A percentile compares a stretch with the other conserved stretches of the same genome.
Evolutionary conservation across 2,329 filamentous ascomycete species (phyloP).

Genomic region (Rhynchosporium agropyri): DNA sequence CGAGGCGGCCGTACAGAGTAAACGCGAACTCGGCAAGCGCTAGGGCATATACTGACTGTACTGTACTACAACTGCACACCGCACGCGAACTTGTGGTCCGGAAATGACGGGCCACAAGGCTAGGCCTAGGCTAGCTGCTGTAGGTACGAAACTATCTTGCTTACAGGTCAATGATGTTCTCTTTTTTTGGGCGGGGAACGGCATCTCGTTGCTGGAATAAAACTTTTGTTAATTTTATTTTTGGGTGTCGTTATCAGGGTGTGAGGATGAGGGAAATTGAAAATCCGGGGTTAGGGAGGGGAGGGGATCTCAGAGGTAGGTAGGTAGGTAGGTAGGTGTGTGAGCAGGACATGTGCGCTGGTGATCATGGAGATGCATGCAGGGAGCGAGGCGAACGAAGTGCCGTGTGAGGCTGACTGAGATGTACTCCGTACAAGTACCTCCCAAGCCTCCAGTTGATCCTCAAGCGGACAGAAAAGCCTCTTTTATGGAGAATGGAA

Average conservation of each 20-base stretch:
- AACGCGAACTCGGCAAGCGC: too few species aligned
- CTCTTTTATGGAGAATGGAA: slow-evolving; percentile 4
- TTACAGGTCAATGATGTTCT: too few species aligned
- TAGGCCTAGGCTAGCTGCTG: too few species aligned
- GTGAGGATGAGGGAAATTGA: not conserved
- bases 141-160: too few species aligned
- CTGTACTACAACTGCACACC: too few species aligned
- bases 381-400: not conserved
- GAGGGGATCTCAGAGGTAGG: not conserved
- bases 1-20: too few species aligned
- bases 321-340: too few species aligned
- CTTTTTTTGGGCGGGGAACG: not conserved
- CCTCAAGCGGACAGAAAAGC: not conserved
- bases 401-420: slow-evolving; percentile 15
- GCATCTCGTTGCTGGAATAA: not conserved
- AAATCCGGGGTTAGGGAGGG: not conserved
- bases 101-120: too few species aligned
- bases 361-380: not conserved
- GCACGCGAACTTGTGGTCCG: too few species aligned
- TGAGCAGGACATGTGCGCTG: not conserved
- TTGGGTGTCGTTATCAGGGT: not conserved
- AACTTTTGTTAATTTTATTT: too few species aligned
- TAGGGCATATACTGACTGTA: too few species aligned
- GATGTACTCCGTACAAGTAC: not conserved
- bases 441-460: too few species aligned